Evolutionary conservation across 1,284 basidiomycete species (phyloP), one percentile per base, ranked within the genome.

Genomic region (Leucoagaricus sp.): DNA sequence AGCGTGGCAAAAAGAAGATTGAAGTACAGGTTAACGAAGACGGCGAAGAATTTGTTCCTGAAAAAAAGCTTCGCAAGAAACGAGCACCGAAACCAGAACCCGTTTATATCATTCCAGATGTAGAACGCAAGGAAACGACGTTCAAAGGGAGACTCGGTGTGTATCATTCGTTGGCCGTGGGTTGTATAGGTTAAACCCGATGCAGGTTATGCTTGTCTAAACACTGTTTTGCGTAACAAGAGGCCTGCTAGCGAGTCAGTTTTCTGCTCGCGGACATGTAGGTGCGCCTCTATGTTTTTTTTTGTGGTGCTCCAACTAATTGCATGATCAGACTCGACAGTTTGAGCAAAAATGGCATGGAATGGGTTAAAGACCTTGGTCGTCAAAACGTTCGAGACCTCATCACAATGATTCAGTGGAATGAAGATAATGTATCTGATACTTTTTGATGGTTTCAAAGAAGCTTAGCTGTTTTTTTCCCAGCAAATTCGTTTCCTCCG

Each of bases 281-380:
- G 78, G 82, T 82, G 53, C 17, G 17, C 33, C 23, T 40, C 3
- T 17, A 3, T 13, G 10, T 12, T 41, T 49, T 56, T 13, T 58
- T 59, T 29, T 34, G 8, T 48, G 4, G n/a, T 26, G 49, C 26
- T 25, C 23, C 23, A 48, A 17, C 31, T 54, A 15, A 15, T 38
- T 6, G 8, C 45, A 23, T 23, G 74, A 21, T 5, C 15, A 84
- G 91, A 46, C 86, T 93, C 42, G 85, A 89, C 48, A 89, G 89
- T 45, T 85, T 95, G 53, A 80, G 84, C 62, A 91, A 93, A 65
- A 88, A 93, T 61, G 93, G 93, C 4, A 77, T 92, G 53, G 87
- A 91, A 2, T 88, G 85, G 72, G 86, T 87, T 23, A 93, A 92
- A 68, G 86, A 90, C 29, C 75, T 96, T 0, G 94, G 88, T 1